Percentiles rank a stretch among this genome's conserved stretches.
Evolutionary conservation across 1,284 basidiomycete species (phyloP).

Genomic region (Inonotus obliquus): DNA sequence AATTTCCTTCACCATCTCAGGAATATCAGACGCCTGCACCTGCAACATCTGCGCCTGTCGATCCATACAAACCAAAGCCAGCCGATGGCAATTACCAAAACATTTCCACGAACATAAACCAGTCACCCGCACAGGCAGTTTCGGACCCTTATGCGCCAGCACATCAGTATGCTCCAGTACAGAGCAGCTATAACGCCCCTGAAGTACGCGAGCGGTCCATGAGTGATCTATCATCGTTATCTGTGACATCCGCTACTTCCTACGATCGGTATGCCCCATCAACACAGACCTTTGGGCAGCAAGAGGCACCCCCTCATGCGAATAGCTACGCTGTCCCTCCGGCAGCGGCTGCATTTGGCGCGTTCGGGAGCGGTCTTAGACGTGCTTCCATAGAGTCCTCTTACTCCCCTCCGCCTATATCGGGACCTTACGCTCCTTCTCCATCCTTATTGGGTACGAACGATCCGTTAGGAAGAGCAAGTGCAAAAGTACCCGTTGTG

Average conservation of each 20-base stretch:
- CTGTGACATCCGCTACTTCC: conserved; percentile 31
- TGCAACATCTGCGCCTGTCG: neutral
- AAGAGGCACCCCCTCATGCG: conserved; percentile 26
- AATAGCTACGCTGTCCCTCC: conserved; percentile 26
- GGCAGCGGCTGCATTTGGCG: conserved; percentile 20
- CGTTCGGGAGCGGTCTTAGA: conserved; percentile 1
- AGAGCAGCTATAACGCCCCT: conserved; percentile 1
- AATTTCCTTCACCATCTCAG: neutral
- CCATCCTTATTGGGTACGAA: conserved; percentile 76
- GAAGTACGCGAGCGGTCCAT: conserved; percentile 36
- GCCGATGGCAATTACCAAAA: neutral
- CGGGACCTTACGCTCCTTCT: conserved; percentile 62
- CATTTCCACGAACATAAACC: neutral
- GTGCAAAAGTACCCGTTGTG: conserved; percentile 71
- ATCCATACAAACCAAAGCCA: conserved; percentile 10
- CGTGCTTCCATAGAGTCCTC: conserved; percentile 12
- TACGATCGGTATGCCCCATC: conserved; percentile 43
- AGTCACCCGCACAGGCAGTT: neutral
- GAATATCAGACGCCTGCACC: neutral
- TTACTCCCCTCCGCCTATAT: conserved; percentile 12
- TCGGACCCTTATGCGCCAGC: neutral
- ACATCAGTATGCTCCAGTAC: conserved; percentile 2
- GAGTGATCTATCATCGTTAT: conserved; percentile 47
- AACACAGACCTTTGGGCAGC: conserved; percentile 26
- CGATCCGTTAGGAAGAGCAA: conserved; percentile 75